These are phyloP conservation scores for Yamadazyma conglobata DNA, from an alignment of 1,139 yeast species.

Conservation along the genomic window DNA sequence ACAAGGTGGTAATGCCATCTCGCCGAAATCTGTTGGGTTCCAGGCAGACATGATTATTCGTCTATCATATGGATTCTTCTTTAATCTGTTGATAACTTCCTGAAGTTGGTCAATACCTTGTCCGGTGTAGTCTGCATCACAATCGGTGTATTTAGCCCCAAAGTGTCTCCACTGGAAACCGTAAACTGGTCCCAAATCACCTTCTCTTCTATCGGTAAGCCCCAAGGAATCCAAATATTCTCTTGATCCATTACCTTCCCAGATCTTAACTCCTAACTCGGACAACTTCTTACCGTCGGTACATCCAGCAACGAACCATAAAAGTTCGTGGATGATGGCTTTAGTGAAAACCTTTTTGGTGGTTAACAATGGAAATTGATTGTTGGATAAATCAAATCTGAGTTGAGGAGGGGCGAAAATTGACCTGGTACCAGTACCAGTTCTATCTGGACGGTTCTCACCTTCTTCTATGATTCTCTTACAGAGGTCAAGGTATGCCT, in stretches of 20 bases:
- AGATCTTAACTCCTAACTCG: constrained; percentile 84
- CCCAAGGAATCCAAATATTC: constrained; percentile 86
- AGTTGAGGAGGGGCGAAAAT: constrained; percentile 95
- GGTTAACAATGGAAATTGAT: constrained; percentile 80
- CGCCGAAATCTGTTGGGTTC: constrained; percentile 92
- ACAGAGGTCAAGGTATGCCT: constrained; percentile 83
- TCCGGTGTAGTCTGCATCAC: constrained; percentile 82
- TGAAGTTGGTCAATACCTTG: constrained; percentile 89
- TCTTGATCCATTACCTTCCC: constrained; percentile 99
- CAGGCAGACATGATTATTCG: constrained; percentile 94
- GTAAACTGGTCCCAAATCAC: constrained; percentile 96
- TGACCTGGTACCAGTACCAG: constrained; percentile 93
- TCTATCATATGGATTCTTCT: constrained; percentile 88
- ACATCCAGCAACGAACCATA: constrained; percentile 90
- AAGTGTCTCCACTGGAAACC: constrained; percentile 99
- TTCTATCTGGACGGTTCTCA: constrained; percentile 88
- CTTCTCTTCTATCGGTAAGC: constrained; percentile 74
- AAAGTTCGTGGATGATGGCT: constrained; percentile 82
- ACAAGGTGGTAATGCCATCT: constrained; percentile 98
- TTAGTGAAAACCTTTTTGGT: constrained; percentile 89
- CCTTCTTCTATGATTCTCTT: constrained; percentile 74
- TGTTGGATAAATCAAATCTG: constrained; percentile 71
- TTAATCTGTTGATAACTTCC: constrained; percentile 74
- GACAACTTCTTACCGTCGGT: constrained; percentile 81
- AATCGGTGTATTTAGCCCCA: constrained; percentile 85